Base-by-base conservation (phyloP, 2,329 filamentous ascomycete species). In the Monosporascus sp. region DNA sequence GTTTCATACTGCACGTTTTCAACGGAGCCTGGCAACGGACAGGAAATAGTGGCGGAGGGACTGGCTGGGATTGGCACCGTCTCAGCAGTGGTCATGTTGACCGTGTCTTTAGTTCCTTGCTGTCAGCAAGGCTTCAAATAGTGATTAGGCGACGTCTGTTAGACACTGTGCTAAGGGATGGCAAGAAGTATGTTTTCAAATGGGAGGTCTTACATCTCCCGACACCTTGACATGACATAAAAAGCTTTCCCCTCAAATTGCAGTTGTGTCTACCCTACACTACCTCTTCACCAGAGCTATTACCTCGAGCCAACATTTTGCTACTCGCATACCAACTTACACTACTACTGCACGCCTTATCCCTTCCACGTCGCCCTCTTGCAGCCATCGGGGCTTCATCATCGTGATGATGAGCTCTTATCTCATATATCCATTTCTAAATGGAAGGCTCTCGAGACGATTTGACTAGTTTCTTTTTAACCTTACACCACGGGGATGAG, bases 151-250 rank as follows among this genome's bases (percentile, higher is more conserved):
- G 9, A 17, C 35, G 24, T 36, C 41, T 25, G 24, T 17, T 45
- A 11, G 44, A 48, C 50, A 51, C 50, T 51, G 44, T 51, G 43
- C 20, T 24, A 46, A 27, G 41, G 7, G 35, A 37, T 44, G 44
- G 50, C 31, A 41, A 25, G 50, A 45, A 38, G 41, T 43, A 37
- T 7, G 31, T 17, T 38, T 51, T 31, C 43, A 50, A 52, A 43
- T 35, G 31, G 31, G 27, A 35, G 1, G 52, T 25, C 50, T 48
- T 48, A 38, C 52, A 48, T 55, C 41, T 53, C 48, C 52, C 37
- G 51, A 49, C 27, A 36, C 37, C 52, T 50, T 38, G 49, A 35
- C 46, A 51, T 53, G 52, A 50, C 58, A 59, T 54, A 55, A 57
- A 56, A 46, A 49, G 44, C 31, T 51, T 47, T 50, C 36, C 43